phyloP scores from a whole-genome alignment of 495 filamentous ascomycete species.

The Penicillium subrubescens region DNA sequence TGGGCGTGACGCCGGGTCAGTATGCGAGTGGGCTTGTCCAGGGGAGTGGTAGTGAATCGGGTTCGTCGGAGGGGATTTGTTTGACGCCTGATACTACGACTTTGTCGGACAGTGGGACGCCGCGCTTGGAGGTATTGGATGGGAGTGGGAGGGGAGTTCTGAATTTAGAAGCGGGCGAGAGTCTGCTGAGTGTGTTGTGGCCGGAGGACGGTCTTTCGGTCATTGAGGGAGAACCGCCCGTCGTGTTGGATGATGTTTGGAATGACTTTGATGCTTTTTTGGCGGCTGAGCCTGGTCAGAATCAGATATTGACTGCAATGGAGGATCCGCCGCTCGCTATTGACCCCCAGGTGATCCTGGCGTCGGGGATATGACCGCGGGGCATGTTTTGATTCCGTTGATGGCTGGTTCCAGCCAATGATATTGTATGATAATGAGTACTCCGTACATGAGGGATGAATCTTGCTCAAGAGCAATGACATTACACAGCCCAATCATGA shows the following conservation, averaged over 20 bases:
- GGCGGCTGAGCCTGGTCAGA: slow-evolving; percentile 31
- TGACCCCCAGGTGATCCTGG: slow-evolving; percentile 17
- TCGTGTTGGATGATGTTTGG: slow-evolving; percentile 25
- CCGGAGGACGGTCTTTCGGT: slow-evolving; percentile 16
- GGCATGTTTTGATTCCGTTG: not conserved
- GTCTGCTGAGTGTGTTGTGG: not conserved
- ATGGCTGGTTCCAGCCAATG: not conserved
- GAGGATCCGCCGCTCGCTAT: slow-evolving; percentile 13
- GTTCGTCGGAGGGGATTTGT: slow-evolving; percentile 2
- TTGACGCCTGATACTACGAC: slow-evolving; percentile 9
- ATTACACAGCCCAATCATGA: not conserved
- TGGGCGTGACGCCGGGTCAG: slow-evolving; percentile 62
- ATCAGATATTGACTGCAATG: slow-evolving; percentile 9
- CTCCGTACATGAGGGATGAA: not conserved
- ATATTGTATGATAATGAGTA: not conserved
- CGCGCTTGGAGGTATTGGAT: slow-evolving; percentile 7
- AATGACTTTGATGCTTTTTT: slow-evolving; percentile 45
- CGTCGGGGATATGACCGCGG: slow-evolving; percentile 8
- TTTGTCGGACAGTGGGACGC: slow-evolving; percentile 18
- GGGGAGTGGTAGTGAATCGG: not conserved
- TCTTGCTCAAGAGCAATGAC: not conserved
- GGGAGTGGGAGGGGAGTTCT: slow-evolving; percentile 11
- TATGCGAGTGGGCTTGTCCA: slow-evolving; percentile 37
- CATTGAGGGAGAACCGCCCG: slow-evolving; percentile 4
- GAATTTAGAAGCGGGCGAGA: slow-evolving; percentile 18